Conservation (phyloP, 192 early-diverging fungal species). For the Tieghemiomyces parasiticus region DNA sequence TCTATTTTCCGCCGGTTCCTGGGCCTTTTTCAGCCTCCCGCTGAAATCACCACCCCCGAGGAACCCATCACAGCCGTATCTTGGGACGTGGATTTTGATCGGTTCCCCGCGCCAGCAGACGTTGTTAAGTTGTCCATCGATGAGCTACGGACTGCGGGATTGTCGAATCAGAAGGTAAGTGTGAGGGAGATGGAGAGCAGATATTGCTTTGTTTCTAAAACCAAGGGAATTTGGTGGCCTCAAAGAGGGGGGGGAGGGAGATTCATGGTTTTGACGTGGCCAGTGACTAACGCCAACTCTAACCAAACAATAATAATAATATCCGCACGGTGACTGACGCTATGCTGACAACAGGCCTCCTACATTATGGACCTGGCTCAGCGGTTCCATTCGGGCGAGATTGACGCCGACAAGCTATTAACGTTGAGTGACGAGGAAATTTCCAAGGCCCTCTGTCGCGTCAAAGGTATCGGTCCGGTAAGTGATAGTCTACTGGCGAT, state of each 20-base stretch:
- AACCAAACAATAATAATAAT: too few relatives aligned
- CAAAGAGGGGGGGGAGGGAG: too few relatives aligned
- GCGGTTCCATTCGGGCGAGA: conserved; percentile 34
- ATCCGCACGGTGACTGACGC: conserved; percentile 18
- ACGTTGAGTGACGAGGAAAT: conserved; percentile 39
- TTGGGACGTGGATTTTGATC: conserved; percentile 27
- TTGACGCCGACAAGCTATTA: conserved; percentile 27
- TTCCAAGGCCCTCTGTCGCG: conserved; percentile 29
- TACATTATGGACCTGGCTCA: conserved; percentile 46
- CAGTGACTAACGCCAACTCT: too few relatives aligned
- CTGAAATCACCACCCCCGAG: not conserved
- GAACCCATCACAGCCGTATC: not conserved
- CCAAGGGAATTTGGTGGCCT: too few relatives aligned
- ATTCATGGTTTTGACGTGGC: too few relatives aligned
- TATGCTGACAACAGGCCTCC: conserved; percentile 35
- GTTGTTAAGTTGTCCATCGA: not conserved
- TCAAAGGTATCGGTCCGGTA: conserved; percentile 50
- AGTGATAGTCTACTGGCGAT: too few relatives aligned
- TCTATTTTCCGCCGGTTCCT: conserved; percentile 41
- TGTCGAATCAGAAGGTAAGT: conserved; percentile 34
- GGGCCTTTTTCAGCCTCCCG: conserved; percentile 16
- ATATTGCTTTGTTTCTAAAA: too few relatives aligned
- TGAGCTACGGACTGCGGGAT: conserved; percentile 20
- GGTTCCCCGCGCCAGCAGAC: not conserved
- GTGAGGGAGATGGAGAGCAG: too few relatives aligned